Evolutionary conservation across 1,284 basidiomycete species (phyloP), one percentile per base, ranked within the genome.

Genomic region (Baeospora myosura): DNA sequence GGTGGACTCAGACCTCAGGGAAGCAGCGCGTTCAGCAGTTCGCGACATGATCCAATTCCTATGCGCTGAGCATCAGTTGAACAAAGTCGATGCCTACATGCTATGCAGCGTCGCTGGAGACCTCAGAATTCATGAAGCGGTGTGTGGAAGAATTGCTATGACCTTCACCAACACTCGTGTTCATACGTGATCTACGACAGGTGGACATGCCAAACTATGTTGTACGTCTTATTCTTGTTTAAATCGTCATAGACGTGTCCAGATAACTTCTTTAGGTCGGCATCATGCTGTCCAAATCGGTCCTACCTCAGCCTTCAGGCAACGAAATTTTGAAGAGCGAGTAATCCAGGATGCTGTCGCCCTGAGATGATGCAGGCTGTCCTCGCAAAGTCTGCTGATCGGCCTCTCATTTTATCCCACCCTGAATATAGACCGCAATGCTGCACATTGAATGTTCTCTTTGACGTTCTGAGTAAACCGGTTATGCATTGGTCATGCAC

Each of bases 171-270:
- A n/a, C n/a, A n/a, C n/a, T n/a, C n/a, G n/a, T n/a, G n/a, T n/a
- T n/a, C 23, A n/a, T 10, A 11, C 17, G 14, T 37, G 18, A 5
- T 39, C 23, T 32, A 17, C 39, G 31, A n/a, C 14, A 77, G 76
- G 74, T 79, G 32, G 77, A 79, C 48, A 78, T 79, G 76, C 77
- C 77, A 8, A 78, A 78, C 51, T 80, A 76, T 47, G 68, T 78
- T 36, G 76, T 78, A 53, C 47, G 72, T 62, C 20, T 10, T 21
- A 20, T 37, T 34, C 16, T 8, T 10, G 10, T 34, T 10, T 8
- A 7, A 7, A 17, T 16, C 32, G 32, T 10, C 32, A 6, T n/a
- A n/a, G n/a, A n/a, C 23, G 10, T 28, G 6, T 17, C 14, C 26
- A 38, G 22, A 30, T 14, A 16, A 10, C 17, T 34, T 18, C 17